Percentiles rank a stretch among this genome's conserved stretches.
These are phyloP conservation scores for Phytophthora fragariaefolia DNA, from an alignment of 352 stramenopile genomes.

Conservation along the genomic window DNA sequence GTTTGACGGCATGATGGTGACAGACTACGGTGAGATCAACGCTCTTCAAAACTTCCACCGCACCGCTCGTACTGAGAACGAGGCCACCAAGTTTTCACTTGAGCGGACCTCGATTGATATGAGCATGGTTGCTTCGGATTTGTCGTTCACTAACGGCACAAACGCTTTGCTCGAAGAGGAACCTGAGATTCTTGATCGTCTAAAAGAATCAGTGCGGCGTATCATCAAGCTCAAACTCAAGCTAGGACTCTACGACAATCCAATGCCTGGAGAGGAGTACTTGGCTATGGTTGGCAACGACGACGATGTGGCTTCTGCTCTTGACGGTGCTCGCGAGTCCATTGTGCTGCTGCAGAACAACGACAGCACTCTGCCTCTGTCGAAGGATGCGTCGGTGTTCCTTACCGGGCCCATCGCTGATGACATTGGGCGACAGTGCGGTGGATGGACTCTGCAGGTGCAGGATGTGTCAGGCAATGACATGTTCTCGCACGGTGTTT, in stretches of 20 bases:
- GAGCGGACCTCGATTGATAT: slow-evolving; percentile 85
- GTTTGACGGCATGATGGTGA: slow-evolving; percentile 89
- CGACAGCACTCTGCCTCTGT: slow-evolving; percentile 20
- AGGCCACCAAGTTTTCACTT: slow-evolving; percentile 71
- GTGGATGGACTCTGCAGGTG: slow-evolving; percentile 75
- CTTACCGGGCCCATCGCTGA: slow-evolving; percentile 45
- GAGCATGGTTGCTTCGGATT: slow-evolving; percentile 75
- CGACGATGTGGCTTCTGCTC: slow-evolving; percentile 47
- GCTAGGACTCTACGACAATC: slow-evolving; percentile 65
- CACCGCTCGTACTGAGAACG: slow-evolving; percentile 34
- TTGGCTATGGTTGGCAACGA: slow-evolving; percentile 49
- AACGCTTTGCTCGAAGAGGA: slow-evolving; percentile 42
- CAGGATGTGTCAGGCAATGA: slow-evolving; percentile 61
- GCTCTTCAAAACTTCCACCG: slow-evolving; percentile 68
- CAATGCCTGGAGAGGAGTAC: slow-evolving; percentile 53
- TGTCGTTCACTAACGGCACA: slow-evolving; percentile 49
- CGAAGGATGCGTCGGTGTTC: slow-evolving; percentile 20
- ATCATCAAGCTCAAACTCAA: slow-evolving; percentile 71
- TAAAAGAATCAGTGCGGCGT: slow-evolving; percentile 57
- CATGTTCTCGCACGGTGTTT: slow-evolving; percentile 51
- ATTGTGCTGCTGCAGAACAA: slow-evolving; percentile 36
- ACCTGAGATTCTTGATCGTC: slow-evolving; percentile 35
- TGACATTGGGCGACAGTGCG: slow-evolving; percentile 62
- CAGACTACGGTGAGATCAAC: slow-evolving; percentile 91
- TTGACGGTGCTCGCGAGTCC: slow-evolving; percentile 62